Percentiles rank a stretch among this genome's conserved stretches.
Conservation (phyloP, 257 asterid species). For the Plectranthus barbatus region DNA sequence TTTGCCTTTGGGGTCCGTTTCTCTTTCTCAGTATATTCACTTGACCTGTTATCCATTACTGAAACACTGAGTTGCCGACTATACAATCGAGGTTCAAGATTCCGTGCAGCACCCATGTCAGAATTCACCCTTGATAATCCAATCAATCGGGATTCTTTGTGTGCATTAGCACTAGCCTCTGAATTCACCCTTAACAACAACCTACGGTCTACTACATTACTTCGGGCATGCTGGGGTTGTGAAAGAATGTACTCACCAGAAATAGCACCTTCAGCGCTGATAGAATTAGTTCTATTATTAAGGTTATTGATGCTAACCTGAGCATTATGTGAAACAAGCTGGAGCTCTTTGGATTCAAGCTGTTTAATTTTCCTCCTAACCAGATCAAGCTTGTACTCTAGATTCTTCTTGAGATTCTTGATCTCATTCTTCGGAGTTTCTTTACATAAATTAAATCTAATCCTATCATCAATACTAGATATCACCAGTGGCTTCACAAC, state of each 20-base stretch:
- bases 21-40: constrained; percentile 67
- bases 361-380: constrained; percentile 40
- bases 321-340: constrained; percentile 31
- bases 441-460: constrained; percentile 45
- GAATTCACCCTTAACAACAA: constrained; percentile 48
- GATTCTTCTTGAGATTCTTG: constrained; percentile 39
- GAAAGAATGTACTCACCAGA: constrained; percentile 27
- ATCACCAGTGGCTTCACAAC: constrained; percentile 33
- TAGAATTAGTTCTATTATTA: constrained; percentile 25
- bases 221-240: constrained; percentile 28
- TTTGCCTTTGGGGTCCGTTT: constrained; percentile 93
- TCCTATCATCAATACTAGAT: constrained; percentile 48
- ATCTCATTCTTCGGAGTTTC: constrained; percentile 42
- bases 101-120: constrained; percentile 43
- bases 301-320: constrained; percentile 25
- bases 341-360: constrained; percentile 56
- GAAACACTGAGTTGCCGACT: constrained; percentile 63
- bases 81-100: constrained; percentile 43
- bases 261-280: constrained; percentile 31
- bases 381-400: constrained; percentile 54
- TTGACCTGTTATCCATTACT: constrained; percentile 31
- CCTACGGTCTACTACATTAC: constrained; percentile 27
- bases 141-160: constrained; percentile 23
- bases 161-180: constrained; percentile 26
- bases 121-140: constrained; percentile 41